These are phyloP conservation scores for Fistulinella cinereoalba DNA, from an alignment of 1,284 basidiomycete species.

Conservation along the genomic window DNA sequence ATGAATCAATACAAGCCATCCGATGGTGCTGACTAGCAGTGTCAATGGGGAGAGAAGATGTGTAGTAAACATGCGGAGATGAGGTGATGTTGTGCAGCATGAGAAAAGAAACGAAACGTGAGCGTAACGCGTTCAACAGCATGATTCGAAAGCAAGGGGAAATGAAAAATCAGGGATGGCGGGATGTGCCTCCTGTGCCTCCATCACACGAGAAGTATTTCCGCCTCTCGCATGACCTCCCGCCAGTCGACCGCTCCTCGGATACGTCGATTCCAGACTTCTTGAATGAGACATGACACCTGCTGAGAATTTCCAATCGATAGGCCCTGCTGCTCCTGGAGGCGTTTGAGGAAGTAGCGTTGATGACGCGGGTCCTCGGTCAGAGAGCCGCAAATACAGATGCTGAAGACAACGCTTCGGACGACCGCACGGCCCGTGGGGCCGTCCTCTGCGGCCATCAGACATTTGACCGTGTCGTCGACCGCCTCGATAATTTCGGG, in stretches of 20 bases:
- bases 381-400: slow-evolving; percentile 69
- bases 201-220: slow-evolving; percentile 67
- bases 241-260: slow-evolving; percentile 57
- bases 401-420: slow-evolving; percentile 73
- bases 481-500: slow-evolving; percentile 58
- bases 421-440: slow-evolving; percentile 55
- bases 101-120: not conserved
- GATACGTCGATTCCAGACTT: slow-evolving; percentile 50
- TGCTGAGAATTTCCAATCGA: slow-evolving; percentile 61
- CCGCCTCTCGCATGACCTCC: slow-evolving; percentile 45
- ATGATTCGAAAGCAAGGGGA: slow-evolving; percentile 2
- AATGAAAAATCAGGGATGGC: not conserved
- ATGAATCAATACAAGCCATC: slow-evolving; percentile 18
- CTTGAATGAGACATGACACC: slow-evolving; percentile 53
- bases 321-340: slow-evolving; percentile 50
- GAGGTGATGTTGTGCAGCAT: slow-evolving; percentile 9
- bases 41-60: slow-evolving; percentile 5
- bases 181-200: not conserved
- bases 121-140: not conserved
- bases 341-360: slow-evolving; percentile 43
- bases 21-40: slow-evolving; percentile 29
- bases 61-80: slow-evolving; percentile 20
- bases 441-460: slow-evolving; percentile 44
- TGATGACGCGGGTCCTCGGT: slow-evolving; percentile 51
- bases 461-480: slow-evolving; percentile 50